A percentile compares a stretch with the other conserved stretches of the same genome.
Conservation (phyloP, 768 basidiomycete genomes). For the Nidularia pulvinata region DNA sequence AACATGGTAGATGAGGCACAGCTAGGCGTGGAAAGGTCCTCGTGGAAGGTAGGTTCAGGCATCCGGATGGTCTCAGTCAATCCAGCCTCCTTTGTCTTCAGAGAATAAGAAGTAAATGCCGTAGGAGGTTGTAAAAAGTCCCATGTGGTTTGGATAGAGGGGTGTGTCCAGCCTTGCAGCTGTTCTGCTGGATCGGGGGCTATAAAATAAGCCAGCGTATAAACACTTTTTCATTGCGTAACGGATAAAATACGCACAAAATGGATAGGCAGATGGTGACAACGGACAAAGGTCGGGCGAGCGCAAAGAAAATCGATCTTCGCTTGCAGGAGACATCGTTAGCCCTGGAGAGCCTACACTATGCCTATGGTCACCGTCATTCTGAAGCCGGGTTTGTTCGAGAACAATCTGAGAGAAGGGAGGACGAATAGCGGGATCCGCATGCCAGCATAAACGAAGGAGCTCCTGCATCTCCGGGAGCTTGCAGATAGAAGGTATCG, state of each 20-base stretch:
- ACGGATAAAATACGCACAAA: background rate
- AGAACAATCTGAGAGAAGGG: conserved; percentile 47
- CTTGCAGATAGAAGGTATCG: conserved; percentile 35
- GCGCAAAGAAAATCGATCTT: background rate
- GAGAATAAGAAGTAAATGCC: too few relatives aligned
- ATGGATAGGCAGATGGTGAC: conserved; percentile 3
- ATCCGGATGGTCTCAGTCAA: conserved; percentile 22
- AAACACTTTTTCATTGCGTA: conserved; percentile 10
- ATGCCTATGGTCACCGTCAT: background rate
- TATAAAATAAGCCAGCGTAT: too few relatives aligned
- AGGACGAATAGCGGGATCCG: conserved; percentile 48
- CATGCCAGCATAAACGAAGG: conserved; percentile 55
- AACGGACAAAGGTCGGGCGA: conserved; percentile 41
- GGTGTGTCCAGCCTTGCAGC: too few relatives aligned
- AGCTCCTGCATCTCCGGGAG: conserved; percentile 36
- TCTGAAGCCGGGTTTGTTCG: conserved; percentile 23
- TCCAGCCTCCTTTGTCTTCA: conserved; percentile 20
- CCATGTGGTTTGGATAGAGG: too few relatives aligned
- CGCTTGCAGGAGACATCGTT: background rate
- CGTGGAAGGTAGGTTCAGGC: conserved; percentile 20
- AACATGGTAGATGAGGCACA: conserved; percentile 24
- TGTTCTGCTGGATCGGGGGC: too few relatives aligned
- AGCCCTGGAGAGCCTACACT: conserved; percentile 3
- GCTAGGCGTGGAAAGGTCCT: conserved; percentile 10
- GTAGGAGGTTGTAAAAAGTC: too few relatives aligned